These are phyloP conservation scores for Beta macrorhiza DNA, from an alignment of 179 eudicot species.

Conservation along the genomic window DNA sequence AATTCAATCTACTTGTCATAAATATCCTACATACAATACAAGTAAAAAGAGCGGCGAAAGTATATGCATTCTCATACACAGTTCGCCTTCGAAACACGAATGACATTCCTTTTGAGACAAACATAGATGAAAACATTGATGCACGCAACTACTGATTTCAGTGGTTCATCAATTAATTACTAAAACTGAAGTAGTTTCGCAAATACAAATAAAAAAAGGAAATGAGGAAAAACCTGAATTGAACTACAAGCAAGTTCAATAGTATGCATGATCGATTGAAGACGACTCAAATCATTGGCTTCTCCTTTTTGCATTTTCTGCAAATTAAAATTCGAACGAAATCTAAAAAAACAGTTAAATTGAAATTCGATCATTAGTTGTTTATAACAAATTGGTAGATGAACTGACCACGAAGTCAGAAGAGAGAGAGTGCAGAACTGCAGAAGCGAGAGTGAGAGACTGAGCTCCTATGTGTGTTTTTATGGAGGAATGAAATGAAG, in stretches of 20 bases:
- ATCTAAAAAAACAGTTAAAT: not conserved
- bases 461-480: no score
- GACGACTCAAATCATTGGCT: slow-evolving; percentile 55
- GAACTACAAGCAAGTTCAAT: slow-evolving; percentile 85
- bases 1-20: no score
- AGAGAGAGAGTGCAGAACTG: not conserved
- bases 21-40: no score
- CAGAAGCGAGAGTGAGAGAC: no score
- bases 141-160: not conserved
- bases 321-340: not conserved
- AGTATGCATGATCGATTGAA: slow-evolving; percentile 76
- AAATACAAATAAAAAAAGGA: not conserved
- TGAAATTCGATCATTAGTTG: not conserved
- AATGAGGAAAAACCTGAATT: slow-evolving; percentile 56
- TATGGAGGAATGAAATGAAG: no score
- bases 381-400: not conserved
- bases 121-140: not conserved
- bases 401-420: not conserved
- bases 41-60: no score
- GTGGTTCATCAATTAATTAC: not conserved
- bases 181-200: not conserved
- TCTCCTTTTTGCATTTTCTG: slow-evolving; percentile 37
- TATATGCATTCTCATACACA: not conserved
- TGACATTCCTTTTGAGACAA: not conserved
- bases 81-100: not conserved